Conservation (phyloP, 805 yeast genomes). For the Yamadazyma endophytica region DNA sequence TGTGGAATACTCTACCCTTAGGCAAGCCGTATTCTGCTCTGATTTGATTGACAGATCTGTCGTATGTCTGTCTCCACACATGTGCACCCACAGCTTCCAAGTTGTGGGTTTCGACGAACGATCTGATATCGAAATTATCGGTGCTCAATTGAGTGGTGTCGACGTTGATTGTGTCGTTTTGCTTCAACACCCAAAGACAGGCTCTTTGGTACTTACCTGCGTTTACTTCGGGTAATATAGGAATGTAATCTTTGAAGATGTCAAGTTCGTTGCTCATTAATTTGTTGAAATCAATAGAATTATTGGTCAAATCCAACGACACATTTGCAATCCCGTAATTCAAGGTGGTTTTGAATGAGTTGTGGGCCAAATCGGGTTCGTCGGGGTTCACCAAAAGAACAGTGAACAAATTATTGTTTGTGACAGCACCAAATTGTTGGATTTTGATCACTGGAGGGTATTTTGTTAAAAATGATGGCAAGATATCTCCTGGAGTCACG, state of each 20-base stretch:
- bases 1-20: slow-evolving; percentile 69
- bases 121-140: slow-evolving; percentile 63
- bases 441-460: slow-evolving; percentile 76
- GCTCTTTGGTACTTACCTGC: slow-evolving; percentile 71
- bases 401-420: slow-evolving; percentile 57
- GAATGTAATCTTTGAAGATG: slow-evolving; percentile 55
- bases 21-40: slow-evolving; percentile 73
- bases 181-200: slow-evolving; percentile 88
- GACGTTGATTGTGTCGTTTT: slow-evolving; percentile 26
- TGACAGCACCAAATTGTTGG: slow-evolving; percentile 51
- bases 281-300: slow-evolving; percentile 47
- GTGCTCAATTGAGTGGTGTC: slow-evolving; percentile 3
- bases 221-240: slow-evolving; percentile 89
- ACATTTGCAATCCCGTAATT: slow-evolving; percentile 77
- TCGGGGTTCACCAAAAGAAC: slow-evolving; percentile 87
- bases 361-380: slow-evolving; percentile 68
- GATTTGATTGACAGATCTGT: slow-evolving; percentile 62
- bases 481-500: slow-evolving; percentile 73
- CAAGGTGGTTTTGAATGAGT: slow-evolving; percentile 66
- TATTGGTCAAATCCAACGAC: slow-evolving; percentile 52
- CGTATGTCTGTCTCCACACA: slow-evolving; percentile 84
- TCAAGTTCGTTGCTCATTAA: slow-evolving; percentile 30
- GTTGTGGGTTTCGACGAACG: slow-evolving; percentile 50
- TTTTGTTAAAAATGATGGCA: slow-evolving; percentile 70
- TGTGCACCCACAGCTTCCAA: slow-evolving; percentile 88